Conservation (phyloP, 768 basidiomycete genomes). For the Amanita inopinata region DNA sequence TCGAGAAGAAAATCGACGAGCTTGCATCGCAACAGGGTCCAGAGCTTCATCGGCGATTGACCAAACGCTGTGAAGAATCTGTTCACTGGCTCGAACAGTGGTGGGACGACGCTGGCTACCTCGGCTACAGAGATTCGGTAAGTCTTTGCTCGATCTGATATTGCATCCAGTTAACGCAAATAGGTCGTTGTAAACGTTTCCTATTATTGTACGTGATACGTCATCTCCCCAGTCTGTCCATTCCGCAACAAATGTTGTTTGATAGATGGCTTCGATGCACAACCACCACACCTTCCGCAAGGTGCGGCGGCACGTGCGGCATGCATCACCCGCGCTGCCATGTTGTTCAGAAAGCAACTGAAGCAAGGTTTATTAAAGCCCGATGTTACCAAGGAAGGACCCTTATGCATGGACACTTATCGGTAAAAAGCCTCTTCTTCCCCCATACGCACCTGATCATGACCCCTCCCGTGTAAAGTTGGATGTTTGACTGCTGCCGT, state of each 20-base stretch:
- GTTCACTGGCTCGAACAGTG: slow-evolving; percentile 87
- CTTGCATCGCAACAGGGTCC: slow-evolving; percentile 42
- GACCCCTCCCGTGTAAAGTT: no score
- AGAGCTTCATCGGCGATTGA: slow-evolving; percentile 56
- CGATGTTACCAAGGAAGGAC: slow-evolving; percentile 57
- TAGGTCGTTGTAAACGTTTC: slow-evolving; percentile 84
- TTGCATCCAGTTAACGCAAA: not conserved
- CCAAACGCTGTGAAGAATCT: slow-evolving; percentile 40
- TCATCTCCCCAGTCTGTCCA: not conserved
- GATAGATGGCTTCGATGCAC: slow-evolving; percentile 68
- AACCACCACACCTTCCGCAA: slow-evolving; percentile 51
- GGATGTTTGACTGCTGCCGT: slow-evolving; percentile 91
- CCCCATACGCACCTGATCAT: slow-evolving; percentile 3
- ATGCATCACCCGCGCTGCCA: slow-evolving; percentile 53
- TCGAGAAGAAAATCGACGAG: slow-evolving; percentile 54
- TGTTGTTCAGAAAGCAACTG: slow-evolving; percentile 64
- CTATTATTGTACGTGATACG: slow-evolving; percentile 66
- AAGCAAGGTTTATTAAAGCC: slow-evolving; percentile 57
- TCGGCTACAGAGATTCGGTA: slow-evolving; percentile 81
- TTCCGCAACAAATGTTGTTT: slow-evolving; percentile 10
- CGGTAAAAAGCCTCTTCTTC: slow-evolving; percentile 33
- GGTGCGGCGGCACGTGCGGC: slow-evolving; percentile 61
- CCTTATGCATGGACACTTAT: slow-evolving; percentile 83
- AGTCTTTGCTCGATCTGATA: slow-evolving; percentile 14
- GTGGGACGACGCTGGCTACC: slow-evolving; percentile 86